phyloP scores from a whole-genome alignment of 805 yeast species.

The Metschnikowia continentalis region DNA sequence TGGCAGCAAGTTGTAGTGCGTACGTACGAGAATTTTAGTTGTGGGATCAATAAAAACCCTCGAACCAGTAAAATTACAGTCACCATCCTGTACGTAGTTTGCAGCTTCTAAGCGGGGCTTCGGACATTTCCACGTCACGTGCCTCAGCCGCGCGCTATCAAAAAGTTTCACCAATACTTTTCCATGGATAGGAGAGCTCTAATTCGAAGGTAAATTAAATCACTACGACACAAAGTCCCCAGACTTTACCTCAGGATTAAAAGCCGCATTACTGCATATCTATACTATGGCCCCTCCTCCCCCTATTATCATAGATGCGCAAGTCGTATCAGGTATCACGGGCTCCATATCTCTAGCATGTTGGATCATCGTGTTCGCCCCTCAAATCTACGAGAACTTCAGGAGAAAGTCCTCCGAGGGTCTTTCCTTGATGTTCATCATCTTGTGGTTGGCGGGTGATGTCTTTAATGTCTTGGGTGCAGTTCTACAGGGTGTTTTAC shows the following conservation, averaged over 20 bases:
- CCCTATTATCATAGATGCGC: slow-evolving; percentile 61
- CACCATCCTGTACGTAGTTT: background rate
- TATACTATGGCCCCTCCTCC: slow-evolving; percentile 52
- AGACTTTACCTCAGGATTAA: background rate
- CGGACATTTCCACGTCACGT: background rate
- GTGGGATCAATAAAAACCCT: background rate
- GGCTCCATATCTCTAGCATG: slow-evolving; percentile 92
- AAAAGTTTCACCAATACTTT: slow-evolving; percentile 2
- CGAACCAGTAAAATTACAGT: background rate
- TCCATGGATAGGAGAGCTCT: background rate
- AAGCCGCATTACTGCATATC: background rate
- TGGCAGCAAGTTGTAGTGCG: background rate
- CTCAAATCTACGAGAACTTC: slow-evolving; percentile 91
- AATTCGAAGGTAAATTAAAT: background rate
- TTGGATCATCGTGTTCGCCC: slow-evolving; percentile 97
- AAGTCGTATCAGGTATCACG: slow-evolving; percentile 73
- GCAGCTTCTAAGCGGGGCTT: background rate
- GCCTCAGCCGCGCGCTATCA: slow-evolving; percentile 2
- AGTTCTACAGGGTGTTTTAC: slow-evolving; percentile 80
- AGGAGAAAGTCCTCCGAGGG: slow-evolving; percentile 85
- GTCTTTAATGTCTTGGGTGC: slow-evolving; percentile 92
- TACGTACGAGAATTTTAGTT: background rate
- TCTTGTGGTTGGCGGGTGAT: slow-evolving; percentile 92
- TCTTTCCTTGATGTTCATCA: slow-evolving; percentile 76
- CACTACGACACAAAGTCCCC: background rate